phyloP scores from a whole-genome alignment of 2,329 filamentous ascomycete species.

The Colletotrichum noveboracense region DNA sequence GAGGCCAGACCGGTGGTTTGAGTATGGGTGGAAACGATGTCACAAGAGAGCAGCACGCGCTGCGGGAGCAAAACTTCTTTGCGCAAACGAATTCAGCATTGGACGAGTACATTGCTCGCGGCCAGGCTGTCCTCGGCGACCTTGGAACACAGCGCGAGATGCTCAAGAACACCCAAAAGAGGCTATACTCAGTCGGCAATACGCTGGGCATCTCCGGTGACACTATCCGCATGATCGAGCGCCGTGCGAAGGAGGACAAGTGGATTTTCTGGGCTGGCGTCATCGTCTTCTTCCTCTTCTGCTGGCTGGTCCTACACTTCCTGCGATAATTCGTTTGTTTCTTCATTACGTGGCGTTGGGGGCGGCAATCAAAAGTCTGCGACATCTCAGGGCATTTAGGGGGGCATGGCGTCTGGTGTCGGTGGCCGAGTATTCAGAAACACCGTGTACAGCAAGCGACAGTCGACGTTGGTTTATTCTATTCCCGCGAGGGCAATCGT shows the following conservation, averaged over 20 bases:
- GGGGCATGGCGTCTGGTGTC: constrained; percentile 15
- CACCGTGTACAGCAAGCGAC: constrained; percentile 13
- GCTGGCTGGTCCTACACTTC: constrained; percentile 88
- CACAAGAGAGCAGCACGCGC: constrained; percentile 78
- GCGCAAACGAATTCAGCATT: constrained; percentile 80
- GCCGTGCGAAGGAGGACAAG: constrained; percentile 91
- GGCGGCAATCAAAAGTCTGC: not conserved
- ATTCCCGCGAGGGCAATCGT: constrained; percentile 66
- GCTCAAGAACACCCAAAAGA: constrained; percentile 91
- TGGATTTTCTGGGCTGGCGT: constrained; percentile 96
- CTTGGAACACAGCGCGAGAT: constrained; percentile 90
- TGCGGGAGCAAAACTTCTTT: constrained; percentile 91
- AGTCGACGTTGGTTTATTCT: constrained; percentile 21
- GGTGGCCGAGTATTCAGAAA: not conserved
- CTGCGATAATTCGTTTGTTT: constrained; percentile 63
- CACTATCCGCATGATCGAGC: constrained; percentile 95
- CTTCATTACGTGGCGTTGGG: not conserved
- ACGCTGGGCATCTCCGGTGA: constrained; percentile 93
- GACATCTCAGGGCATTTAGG: not conserved
- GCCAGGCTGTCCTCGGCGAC: constrained; percentile 88
- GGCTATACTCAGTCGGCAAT: constrained; percentile 90
- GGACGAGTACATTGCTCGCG: constrained; percentile 92
- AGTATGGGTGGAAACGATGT: constrained; percentile 65
- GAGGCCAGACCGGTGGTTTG: constrained; percentile 36
- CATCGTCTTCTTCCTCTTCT: constrained; percentile 86